Evolutionary conservation across 768 basidiomycete species (phyloP).

Genomic region (Tephrocybe rancida): DNA sequence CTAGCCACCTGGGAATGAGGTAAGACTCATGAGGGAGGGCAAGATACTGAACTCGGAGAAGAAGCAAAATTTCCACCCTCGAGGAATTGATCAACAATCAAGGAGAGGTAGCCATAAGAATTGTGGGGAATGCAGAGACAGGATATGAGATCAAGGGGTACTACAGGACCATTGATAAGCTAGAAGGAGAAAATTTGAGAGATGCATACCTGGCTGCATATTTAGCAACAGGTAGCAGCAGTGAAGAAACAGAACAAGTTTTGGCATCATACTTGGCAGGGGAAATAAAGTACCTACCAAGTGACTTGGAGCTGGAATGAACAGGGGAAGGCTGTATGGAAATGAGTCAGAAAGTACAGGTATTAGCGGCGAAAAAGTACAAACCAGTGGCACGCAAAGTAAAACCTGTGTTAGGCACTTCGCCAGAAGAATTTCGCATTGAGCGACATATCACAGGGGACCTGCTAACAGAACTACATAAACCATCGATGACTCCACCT

Average conservation of each 20-base stretch:
- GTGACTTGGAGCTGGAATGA: no score
- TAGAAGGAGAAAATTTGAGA: background rate
- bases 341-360: no score
- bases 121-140: background rate
- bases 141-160: background rate
- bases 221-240: background rate
- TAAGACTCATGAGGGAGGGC: background rate
- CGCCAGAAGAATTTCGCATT: conserved; percentile 22
- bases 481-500: conserved; percentile 10
- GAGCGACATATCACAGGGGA: conserved; percentile 18
- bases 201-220: background rate
- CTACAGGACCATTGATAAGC: background rate
- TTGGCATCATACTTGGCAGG: no score
- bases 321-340: no score
- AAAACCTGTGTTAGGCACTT: conserved; percentile 9
- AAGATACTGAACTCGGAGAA: background rate
- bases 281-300: no score
- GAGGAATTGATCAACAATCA: background rate
- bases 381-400: conserved; percentile 22
- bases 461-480: conserved; percentile 15
- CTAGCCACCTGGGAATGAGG: background rate
- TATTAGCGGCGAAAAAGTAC: conserved; percentile 9
- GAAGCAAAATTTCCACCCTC: background rate
- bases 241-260: background rate
- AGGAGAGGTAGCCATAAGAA: background rate